These are phyloP conservation scores for Canavalia gladiata DNA, from an alignment of 306 rosid genomes.

Conservation along the genomic window DNA sequence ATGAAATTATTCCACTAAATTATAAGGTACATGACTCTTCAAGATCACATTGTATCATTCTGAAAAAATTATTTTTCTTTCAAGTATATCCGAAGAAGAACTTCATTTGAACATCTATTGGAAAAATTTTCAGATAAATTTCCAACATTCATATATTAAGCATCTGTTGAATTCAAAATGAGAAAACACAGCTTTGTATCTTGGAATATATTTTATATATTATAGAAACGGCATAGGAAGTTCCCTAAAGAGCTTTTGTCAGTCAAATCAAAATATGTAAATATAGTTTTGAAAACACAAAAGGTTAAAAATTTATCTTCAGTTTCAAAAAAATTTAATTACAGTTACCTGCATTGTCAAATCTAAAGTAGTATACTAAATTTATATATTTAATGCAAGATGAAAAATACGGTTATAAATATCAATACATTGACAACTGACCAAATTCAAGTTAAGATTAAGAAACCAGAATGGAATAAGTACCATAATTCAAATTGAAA, in stretches of 20 bases:
- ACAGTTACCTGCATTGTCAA: background rate
- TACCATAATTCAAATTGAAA: background rate
- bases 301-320: background rate
- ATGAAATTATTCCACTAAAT: background rate
- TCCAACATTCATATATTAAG: background rate
- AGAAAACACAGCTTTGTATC: background rate
- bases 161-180: conserved; percentile 6
- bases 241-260: background rate
- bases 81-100: background rate
- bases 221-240: conserved; percentile 20
- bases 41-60: background rate
- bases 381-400: background rate
- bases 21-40: background rate
- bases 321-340: background rate
- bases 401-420: background rate
- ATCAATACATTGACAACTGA: background rate
- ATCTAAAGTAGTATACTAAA: background rate
- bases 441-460: background rate
- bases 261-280: background rate
- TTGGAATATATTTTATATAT: background rate
- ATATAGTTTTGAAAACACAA: background rate
- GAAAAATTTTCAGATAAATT: conserved; percentile 12
- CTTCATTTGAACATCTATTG: background rate
- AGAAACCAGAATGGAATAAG: background rate
- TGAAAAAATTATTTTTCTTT: background rate